phyloP scores from a whole-genome alignment of 768 basidiomycete species.

The Grammothele lineata region DNA sequence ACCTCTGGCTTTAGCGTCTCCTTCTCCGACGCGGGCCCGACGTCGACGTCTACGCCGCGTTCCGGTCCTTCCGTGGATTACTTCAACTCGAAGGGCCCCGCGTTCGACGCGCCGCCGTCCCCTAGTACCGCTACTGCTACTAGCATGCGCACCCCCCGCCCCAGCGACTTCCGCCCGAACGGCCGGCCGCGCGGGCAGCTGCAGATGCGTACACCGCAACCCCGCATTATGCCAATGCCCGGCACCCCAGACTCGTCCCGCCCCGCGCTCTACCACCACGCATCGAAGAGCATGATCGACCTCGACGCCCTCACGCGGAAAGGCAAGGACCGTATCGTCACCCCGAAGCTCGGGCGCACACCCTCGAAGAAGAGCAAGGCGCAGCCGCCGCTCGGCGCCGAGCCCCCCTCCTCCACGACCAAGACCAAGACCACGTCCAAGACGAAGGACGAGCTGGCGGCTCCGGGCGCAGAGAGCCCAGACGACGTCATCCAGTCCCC shows the following conservation, averaged over 20 bases:
- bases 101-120: conserved; percentile 9
- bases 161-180: conserved; percentile 15
- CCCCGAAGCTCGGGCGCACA: conserved; percentile 14
- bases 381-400: neutral
- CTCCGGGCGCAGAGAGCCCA: conserved; percentile 3
- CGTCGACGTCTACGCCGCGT: conserved; percentile 11
- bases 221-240: conserved; percentile 25
- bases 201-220: conserved; percentile 4
- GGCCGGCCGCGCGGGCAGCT: neutral
- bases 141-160: conserved; percentile 26
- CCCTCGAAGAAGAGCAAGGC: neutral
- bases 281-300: conserved; percentile 64
- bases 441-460: neutral
- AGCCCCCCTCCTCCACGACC: neutral
- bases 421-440: neutral
- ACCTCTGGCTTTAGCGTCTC: conserved; percentile 17
- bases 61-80: conserved; percentile 22
- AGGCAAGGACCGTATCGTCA: conserved; percentile 16
- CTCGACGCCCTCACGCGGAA: conserved; percentile 29
- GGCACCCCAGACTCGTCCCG: conserved; percentile 14
- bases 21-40: conserved; percentile 15
- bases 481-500: conserved; percentile 25
- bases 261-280: conserved; percentile 52
- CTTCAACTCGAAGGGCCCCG: conserved; percentile 22
- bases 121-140: no score